A percentile compares a stretch with the other conserved stretches of the same genome.
phyloP scores from a whole-genome alignment of 352 stramenopile genomes.

The Phytophthora agathidicida region DNA sequence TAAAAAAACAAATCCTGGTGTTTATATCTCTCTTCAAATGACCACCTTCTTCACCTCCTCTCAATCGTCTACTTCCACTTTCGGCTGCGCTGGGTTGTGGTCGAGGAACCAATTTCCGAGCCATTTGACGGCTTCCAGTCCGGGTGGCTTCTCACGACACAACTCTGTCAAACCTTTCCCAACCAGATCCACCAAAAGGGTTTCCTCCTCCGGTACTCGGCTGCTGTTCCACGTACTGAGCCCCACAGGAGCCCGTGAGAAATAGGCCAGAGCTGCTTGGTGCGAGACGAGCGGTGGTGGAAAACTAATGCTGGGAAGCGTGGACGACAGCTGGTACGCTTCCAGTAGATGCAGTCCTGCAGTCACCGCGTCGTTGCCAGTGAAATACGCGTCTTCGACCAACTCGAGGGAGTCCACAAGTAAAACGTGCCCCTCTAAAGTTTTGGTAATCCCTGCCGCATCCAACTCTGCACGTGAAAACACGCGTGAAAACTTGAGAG shows the following conservation, averaged over 20 bases:
- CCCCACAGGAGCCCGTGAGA: slow-evolving; percentile 58
- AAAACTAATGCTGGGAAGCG: slow-evolving; percentile 58
- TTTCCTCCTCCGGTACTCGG: slow-evolving; percentile 34
- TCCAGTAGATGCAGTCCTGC: slow-evolving; percentile 42
- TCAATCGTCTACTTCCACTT: slow-evolving; percentile 54
- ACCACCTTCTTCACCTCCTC: too few species aligned
- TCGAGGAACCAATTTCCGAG: slow-evolving; percentile 85
- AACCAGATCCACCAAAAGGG: slow-evolving; percentile 69
- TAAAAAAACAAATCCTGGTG: too few species aligned
- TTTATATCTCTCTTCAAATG: too few species aligned
- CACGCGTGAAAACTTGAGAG: slow-evolving; percentile 70
- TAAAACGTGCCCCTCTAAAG: slow-evolving; percentile 64
- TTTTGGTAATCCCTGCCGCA: slow-evolving; percentile 51
- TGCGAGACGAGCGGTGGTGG: slow-evolving; percentile 63
- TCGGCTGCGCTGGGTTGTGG: slow-evolving; percentile 88
- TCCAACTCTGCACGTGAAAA: slow-evolving; percentile 62
- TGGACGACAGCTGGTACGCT: slow-evolving; percentile 70
- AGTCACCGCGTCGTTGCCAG: slow-evolving; percentile 45
- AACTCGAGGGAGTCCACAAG: slow-evolving; percentile 74
- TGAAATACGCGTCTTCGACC: slow-evolving; percentile 71
- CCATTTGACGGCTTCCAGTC: slow-evolving; percentile 80
- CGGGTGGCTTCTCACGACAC: slow-evolving; percentile 79
- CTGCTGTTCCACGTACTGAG: slow-evolving; percentile 57
- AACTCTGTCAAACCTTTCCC: slow-evolving; percentile 78
- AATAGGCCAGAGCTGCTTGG: slow-evolving; percentile 63